Conservation (phyloP, 768 basidiomycete species). For the Boletus reticulatus region DNA sequence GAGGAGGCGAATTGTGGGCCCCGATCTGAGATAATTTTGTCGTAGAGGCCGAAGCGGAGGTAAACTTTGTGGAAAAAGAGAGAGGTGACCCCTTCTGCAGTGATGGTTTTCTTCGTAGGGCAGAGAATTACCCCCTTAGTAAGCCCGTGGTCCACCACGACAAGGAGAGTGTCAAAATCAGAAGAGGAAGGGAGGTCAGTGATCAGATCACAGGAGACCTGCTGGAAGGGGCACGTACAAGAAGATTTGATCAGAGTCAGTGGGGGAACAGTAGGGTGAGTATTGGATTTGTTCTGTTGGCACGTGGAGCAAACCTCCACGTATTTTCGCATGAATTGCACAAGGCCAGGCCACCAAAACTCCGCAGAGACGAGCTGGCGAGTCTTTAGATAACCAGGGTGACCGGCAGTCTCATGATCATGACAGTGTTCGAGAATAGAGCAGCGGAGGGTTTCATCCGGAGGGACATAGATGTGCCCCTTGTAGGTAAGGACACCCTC, state of each 20-base stretch:
- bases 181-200: too few species aligned
- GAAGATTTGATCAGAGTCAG: too few species aligned
- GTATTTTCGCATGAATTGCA: neutral
- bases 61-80: neutral
- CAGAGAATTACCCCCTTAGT: too few species aligned
- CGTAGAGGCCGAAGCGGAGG: neutral
- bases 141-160: too few species aligned
- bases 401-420: neutral
- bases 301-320: too few species aligned
- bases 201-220: too few species aligned
- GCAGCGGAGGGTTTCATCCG: neutral
- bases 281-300: too few species aligned
- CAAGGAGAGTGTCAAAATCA: too few species aligned
- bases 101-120: neutral
- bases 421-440: neutral
- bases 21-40: too few species aligned
- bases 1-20: neutral
- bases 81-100: conserved; percentile 7
- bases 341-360: neutral
- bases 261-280: too few species aligned
- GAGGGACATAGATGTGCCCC: neutral
- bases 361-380: neutral
- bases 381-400: neutral
- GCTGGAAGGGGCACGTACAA: too few species aligned
- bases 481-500: too few species aligned